Base-by-base conservation (phyloP, 2,329 filamentous ascomycete genomes). In the Fusarium bulbicola region DNA sequence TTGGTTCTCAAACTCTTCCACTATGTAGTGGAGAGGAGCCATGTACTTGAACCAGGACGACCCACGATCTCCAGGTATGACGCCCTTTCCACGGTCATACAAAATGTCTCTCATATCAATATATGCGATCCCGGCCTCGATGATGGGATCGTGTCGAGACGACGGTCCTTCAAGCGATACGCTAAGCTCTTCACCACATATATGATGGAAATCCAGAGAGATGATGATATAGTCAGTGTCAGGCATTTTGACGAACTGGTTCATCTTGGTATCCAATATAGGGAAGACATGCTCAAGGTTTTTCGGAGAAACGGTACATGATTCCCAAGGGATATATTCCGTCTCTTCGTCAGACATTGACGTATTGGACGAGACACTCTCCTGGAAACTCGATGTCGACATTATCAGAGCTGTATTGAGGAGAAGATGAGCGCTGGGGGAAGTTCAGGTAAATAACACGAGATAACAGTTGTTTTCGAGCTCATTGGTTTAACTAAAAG, bases 21-120 rank as follows among this genome's bases (percentile, higher is more conserved):
- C 43, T 7, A 73, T 71, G 12, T 61, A 72, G 32, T 75, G 66
- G 12, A 56, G 26, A 8, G 63, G 57, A 4, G 54, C 57, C 67
- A 75, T 75, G 18, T 63, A 46, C n/a, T 42, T 56, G 45, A 73
- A 74, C 73, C 72, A 74, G 14, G 63, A 70, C 3, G 63, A 68
- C 1, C 69, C 73, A 36, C 72, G 56, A 14, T 72, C 70, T 36
- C 67, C 66, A 0, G 70, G 72, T 12, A 43, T 59, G 1, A 39
- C 34, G 5, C n/a, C 40, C 3, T 52, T 30, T 0, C 60, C 60
- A 12, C 46, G 49, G 13, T 32, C 46, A 24, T 43, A 30, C 14
- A 74, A 7, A 4, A 68, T 53, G 9, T 66, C 37, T 32, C 72
- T 59, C 63, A 74, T 73, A 37, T 73, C 72, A 4, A 74, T 52